Evolutionary conservation across 805 yeast genomes (phyloP).

Genomic region (Clavispora vitiphila): DNA sequence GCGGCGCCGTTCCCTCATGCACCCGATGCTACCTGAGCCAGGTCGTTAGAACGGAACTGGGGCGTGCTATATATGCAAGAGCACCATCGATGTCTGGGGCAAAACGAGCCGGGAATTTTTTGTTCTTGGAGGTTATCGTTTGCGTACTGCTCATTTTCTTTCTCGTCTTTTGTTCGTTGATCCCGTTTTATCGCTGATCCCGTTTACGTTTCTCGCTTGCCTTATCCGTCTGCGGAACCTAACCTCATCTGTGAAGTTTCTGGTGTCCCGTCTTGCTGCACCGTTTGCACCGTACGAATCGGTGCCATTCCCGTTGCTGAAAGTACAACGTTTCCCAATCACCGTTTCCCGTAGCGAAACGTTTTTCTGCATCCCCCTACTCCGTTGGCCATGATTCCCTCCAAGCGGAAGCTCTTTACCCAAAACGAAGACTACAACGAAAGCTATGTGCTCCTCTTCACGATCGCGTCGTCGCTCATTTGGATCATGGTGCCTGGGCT

Average conservation of each 20-base stretch:
- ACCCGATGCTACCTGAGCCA: too few relatives aligned
- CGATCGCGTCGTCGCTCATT: slow-evolving; percentile 65
- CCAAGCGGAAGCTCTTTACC: slow-evolving; percentile 29
- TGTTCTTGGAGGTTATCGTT: background rate
- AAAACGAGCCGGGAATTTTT: slow-evolving; percentile 1
- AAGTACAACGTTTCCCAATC: too few relatives aligned
- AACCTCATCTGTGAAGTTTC: too few relatives aligned
- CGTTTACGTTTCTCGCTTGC: too few relatives aligned
- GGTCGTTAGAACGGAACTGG: background rate
- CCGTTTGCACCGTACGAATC: background rate
- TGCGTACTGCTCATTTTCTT: too few relatives aligned
- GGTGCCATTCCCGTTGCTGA: too few relatives aligned
- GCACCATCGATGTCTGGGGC: background rate
- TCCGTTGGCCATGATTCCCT: slow-evolving; percentile 14
- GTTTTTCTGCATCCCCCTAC: too few relatives aligned
- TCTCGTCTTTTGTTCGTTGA: background rate
- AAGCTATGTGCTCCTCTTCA: slow-evolving; percentile 33
- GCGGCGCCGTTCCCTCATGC: background rate
- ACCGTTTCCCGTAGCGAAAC: too few relatives aligned
- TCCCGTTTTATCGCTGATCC: background rate
- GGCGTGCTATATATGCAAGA: background rate
- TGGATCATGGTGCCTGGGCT: slow-evolving; percentile 93
- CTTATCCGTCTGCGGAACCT: too few relatives aligned
- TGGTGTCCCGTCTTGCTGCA: too few relatives aligned
- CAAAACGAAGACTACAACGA: slow-evolving; percentile 25